Conservation (phyloP, 2,329 filamentous ascomycete genomes). For the Emmonsia crescens region DNA sequence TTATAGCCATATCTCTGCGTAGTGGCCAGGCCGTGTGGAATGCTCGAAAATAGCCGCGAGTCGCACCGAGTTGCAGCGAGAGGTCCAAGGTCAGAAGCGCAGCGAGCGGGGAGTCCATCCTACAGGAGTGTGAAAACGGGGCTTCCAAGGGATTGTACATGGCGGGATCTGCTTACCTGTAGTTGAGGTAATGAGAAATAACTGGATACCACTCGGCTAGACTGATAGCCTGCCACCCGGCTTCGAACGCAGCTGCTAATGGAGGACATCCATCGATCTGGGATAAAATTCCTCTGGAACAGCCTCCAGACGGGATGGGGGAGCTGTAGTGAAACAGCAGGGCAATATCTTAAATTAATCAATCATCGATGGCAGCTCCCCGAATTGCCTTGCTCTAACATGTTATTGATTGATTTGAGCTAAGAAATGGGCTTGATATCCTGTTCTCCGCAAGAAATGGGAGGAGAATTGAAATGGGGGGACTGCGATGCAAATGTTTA, state of each 20-base stretch:
- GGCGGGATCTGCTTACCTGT: not conserved
- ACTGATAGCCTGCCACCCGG: constrained; percentile 3
- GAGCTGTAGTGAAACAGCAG: not conserved
- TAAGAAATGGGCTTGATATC: not conserved
- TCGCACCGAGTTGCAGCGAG: not conserved
- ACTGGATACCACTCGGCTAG: not conserved
- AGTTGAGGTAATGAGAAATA: not conserved
- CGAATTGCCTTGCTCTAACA: not conserved
- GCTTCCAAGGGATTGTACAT: not conserved
- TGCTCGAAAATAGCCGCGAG: not conserved
- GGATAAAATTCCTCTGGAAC: not conserved
- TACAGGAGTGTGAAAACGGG: not conserved
- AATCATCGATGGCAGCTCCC: not conserved
- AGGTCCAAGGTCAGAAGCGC: not conserved
- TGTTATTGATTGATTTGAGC: not conserved
- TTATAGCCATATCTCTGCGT: not conserved
- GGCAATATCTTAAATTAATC: not conserved
- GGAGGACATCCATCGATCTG: constrained; percentile 10
- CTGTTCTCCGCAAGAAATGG: not conserved
- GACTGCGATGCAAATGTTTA: not conserved
- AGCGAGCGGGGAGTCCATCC: not conserved
- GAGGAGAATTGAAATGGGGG: not conserved
- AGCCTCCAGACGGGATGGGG: not conserved
- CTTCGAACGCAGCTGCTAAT: constrained; percentile 4
- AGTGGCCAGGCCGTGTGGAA: not conserved